Conservation (phyloP, 23 red algal species). For the Gracilaria domingensis region DNA sequence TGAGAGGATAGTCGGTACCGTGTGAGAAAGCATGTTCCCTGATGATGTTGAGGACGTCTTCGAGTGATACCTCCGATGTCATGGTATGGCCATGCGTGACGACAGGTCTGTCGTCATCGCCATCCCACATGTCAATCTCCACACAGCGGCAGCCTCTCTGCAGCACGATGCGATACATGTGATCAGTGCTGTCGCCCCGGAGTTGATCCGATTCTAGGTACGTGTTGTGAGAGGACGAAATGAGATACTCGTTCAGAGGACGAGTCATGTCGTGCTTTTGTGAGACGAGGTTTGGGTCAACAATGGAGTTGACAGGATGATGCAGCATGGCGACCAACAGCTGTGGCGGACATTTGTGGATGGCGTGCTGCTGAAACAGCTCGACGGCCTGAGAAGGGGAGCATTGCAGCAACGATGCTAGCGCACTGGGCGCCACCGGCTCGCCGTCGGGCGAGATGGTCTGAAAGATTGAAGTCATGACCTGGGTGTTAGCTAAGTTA, state of each 20-base stretch:
- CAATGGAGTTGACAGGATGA: constrained; percentile 46
- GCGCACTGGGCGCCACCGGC: not conserved
- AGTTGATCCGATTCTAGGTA: constrained; percentile 82
- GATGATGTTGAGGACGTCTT: constrained; percentile 55
- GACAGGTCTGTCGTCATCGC: constrained; percentile 70
- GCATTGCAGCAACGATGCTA: not conserved
- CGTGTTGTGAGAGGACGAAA: constrained; percentile 79
- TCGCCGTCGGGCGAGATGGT: not conserved
- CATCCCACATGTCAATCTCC: constrained; percentile 87
- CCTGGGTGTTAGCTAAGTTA: constrained; percentile 8
- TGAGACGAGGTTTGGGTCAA: constrained; percentile 15
- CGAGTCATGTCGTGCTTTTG: constrained; percentile 68
- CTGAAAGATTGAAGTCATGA: constrained; percentile 9
- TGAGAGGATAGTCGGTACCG: constrained; percentile 60
- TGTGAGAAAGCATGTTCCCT: constrained; percentile 57
- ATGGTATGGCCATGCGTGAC: constrained; percentile 81
- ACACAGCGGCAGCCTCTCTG: constrained; percentile 74
- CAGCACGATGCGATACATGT: constrained; percentile 72
- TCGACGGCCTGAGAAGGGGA: not conserved
- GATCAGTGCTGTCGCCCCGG: constrained; percentile 32
- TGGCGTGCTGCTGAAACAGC: constrained; percentile 3
- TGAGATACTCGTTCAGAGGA: constrained; percentile 65
- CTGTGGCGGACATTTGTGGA: constrained; percentile 1
- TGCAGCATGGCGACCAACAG: constrained; percentile 17
- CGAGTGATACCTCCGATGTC: constrained; percentile 48